These are phyloP conservation scores for Trichoderma pleuroti DNA, from an alignment of 2,329 filamentous ascomycete species.

Conservation along the genomic window DNA sequence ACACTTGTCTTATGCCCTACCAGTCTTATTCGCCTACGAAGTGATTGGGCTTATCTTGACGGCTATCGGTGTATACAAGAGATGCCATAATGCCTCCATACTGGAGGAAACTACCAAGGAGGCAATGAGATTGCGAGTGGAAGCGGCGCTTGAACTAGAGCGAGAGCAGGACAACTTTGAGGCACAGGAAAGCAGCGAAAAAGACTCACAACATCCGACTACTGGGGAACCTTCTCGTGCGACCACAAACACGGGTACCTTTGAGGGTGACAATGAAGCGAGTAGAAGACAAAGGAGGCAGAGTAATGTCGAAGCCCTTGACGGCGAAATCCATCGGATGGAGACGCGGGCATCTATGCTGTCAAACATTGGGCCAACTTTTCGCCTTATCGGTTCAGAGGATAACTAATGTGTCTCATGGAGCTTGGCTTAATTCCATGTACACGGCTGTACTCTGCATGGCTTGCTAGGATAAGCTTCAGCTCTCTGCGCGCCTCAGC, in stretches of 20 bases:
- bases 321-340: conserved; percentile 15
- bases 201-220: neutral
- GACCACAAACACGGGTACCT: neutral
- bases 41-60: conserved; percentile 18
- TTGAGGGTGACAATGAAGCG: neutral
- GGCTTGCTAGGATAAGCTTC: neutral
- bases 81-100: conserved; percentile 20
- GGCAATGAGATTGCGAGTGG: conserved; percentile 18
- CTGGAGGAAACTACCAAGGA: conserved; percentile 20
- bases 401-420: neutral
- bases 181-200: neutral
- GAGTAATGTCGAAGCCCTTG: conserved; percentile 8
- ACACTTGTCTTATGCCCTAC: conserved; percentile 21
- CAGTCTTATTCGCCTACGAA: conserved; percentile 25
- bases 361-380: conserved; percentile 15
- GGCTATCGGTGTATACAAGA: conserved; percentile 20
- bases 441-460: neutral
- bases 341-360: conserved; percentile 17
- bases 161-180: neutral
- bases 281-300: neutral
- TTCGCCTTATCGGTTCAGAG: conserved; percentile 16
- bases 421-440: too few species aligned
- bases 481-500: neutral
- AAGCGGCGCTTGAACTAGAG: conserved; percentile 15
- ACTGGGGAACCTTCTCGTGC: neutral